These are phyloP conservation scores for Boletus huronensis DNA, from an alignment of 768 basidiomycete genomes.

Conservation along the genomic window DNA sequence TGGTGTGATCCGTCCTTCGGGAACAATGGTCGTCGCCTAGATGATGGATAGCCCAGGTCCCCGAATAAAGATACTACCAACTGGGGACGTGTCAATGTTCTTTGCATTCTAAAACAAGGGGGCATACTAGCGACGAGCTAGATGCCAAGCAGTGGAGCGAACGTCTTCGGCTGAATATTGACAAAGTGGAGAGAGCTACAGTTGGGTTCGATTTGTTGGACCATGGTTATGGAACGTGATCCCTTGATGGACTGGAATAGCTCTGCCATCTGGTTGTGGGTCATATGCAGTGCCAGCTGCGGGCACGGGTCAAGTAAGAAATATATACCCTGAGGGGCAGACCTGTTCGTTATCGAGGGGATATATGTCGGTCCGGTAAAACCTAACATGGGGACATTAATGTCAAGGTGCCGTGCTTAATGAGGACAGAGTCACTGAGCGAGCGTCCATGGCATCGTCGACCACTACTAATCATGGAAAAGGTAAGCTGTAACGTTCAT, in stretches of 20 bases:
- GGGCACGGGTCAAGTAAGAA: conserved; percentile 44
- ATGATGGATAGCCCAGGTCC: conserved; percentile 56
- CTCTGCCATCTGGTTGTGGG: conserved; percentile 38
- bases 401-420: not conserved
- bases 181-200: conserved; percentile 51
- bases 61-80: conserved; percentile 42
- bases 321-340: conserved; percentile 41
- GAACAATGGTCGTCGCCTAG: conserved; percentile 64
- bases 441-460: no score
- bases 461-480: not conserved
- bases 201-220: not conserved
- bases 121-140: conserved; percentile 40
- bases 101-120: not conserved
- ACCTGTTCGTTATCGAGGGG: conserved; percentile 30
- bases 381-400: not conserved
- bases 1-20: conserved; percentile 66
- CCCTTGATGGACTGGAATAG: conserved; percentile 55
- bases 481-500: not conserved
- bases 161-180: conserved; percentile 61
- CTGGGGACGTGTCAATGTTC: conserved; percentile 23
- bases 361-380: not conserved
- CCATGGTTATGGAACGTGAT: conserved; percentile 46
- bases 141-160: conserved; percentile 51
- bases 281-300: conserved; percentile 43
- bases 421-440: not conserved